These are phyloP conservation scores for Candida anglica DNA, from an alignment of 805 yeast species.

Conservation along the genomic window DNA sequence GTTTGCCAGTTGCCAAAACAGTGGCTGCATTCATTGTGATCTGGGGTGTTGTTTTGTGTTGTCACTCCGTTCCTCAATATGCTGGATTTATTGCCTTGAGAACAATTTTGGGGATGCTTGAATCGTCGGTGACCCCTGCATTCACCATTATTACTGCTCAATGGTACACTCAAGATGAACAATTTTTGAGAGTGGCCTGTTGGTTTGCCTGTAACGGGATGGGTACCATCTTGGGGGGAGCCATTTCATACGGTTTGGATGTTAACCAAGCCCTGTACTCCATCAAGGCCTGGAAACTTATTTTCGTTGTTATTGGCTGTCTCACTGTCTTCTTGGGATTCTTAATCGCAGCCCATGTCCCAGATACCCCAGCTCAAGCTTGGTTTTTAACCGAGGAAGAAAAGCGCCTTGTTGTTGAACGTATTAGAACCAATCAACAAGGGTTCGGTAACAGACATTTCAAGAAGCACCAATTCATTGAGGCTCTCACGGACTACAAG, in stretches of 20 bases:
- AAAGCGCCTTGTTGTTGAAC: conserved; percentile 37
- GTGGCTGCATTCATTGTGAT: conserved; percentile 45
- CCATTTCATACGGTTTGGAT: conserved; percentile 15
- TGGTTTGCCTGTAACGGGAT: conserved; percentile 36
- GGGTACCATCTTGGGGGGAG: conserved; percentile 25
- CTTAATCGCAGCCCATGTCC: conserved; percentile 24
- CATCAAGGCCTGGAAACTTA: conserved; percentile 35
- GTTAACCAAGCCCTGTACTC: conserved; percentile 8
- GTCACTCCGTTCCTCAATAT: conserved; percentile 50
- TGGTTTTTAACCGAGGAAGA: conserved; percentile 42
- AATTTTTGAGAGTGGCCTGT: conserved; percentile 28
- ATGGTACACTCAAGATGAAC: conserved; percentile 31
- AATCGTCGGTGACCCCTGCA: conserved; percentile 37
- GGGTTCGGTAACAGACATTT: conserved; percentile 56
- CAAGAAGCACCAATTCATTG: conserved; percentile 51
- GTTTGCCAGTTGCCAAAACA: conserved; percentile 53
- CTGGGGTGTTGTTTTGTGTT: conserved; percentile 59
- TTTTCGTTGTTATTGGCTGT: conserved; percentile 41
- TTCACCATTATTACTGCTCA: conserved; percentile 33
- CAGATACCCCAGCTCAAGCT: conserved; percentile 30
- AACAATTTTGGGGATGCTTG: conserved; percentile 36
- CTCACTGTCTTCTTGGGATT: conserved; percentile 31
- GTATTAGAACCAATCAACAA: conserved; percentile 51
- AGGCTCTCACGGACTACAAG: conserved; percentile 46
- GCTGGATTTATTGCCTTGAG: conserved; percentile 37